Evolutionary conservation across 164 flowering plant species (phyloP).

Genomic region (Dillenia suffruticosa): DNA sequence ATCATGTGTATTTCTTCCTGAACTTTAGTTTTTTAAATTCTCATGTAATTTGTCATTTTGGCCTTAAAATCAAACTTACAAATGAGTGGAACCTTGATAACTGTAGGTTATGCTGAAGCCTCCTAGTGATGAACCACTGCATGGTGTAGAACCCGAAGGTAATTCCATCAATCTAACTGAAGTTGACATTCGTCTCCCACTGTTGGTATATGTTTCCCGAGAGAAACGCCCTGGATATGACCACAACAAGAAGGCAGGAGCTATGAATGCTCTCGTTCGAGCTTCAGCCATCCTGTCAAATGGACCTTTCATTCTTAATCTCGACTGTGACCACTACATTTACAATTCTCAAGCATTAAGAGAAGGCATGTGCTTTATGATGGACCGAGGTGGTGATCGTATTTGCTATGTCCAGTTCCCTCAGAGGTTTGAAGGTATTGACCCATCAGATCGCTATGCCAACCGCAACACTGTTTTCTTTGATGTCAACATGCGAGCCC

Average conservation of each 20-base stretch:
- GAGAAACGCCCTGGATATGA: slow-evolving; percentile 94
- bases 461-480: slow-evolving; percentile 89
- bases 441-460: slow-evolving; percentile 89
- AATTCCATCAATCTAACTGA: slow-evolving; percentile 45
- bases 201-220: slow-evolving; percentile 79
- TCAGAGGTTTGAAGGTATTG: slow-evolving; percentile 86
- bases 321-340: slow-evolving; percentile 90
- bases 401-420: slow-evolving; percentile 85
- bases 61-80: too few relatives aligned
- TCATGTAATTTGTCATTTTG: too few relatives aligned
- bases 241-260: slow-evolving; percentile 95
- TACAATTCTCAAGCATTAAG: slow-evolving; percentile 72
- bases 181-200: slow-evolving; percentile 76
- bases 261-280: slow-evolving; percentile 91
- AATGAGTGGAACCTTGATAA: neutral
- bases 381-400: slow-evolving; percentile 84
- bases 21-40: too few relatives aligned
- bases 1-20: too few relatives aligned
- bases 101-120: slow-evolving; percentile 81
- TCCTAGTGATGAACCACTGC: slow-evolving; percentile 66
- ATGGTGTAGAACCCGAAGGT: slow-evolving; percentile 35
- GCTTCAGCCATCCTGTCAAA: slow-evolving; percentile 90
- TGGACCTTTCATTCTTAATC: slow-evolving; percentile 87
- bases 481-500: slow-evolving; percentile 85
- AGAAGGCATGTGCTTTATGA: slow-evolving; percentile 95